Evolutionary conservation across 148 eudicot species (phyloP).

Genomic region (Silene latifolia): DNA sequence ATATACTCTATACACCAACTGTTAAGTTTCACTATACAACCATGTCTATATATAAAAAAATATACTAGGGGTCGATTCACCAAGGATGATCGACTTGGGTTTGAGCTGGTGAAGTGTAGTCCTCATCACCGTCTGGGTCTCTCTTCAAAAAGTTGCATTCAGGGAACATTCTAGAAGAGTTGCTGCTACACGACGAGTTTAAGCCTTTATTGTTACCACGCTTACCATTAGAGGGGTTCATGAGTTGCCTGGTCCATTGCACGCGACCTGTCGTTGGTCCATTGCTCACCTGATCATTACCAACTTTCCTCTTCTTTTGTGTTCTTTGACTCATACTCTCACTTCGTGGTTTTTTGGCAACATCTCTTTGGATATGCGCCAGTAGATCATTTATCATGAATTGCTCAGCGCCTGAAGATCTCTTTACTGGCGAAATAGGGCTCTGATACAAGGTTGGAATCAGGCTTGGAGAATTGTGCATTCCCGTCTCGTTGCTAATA

Average conservation of each 20-base stretch:
- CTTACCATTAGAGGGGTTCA: not conserved
- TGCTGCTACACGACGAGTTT: slow-evolving; percentile 25
- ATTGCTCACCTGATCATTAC: not conserved
- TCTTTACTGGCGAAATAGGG: not conserved
- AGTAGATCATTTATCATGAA: slow-evolving; percentile 14
- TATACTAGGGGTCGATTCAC: not conserved
- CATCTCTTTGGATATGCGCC: not conserved
- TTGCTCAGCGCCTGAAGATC: not conserved
- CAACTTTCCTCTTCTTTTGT: not conserved
- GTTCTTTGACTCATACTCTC: not conserved
- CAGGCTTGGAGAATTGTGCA: not conserved
- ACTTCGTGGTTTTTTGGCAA: not conserved
- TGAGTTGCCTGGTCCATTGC: not conserved
- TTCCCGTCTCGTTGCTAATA: not conserved
- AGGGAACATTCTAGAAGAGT: slow-evolving; percentile 11
- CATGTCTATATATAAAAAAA: too few species aligned
- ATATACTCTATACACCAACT: too few species aligned
- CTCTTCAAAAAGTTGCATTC: not conserved
- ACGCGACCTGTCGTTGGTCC: not conserved
- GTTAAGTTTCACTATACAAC: too few species aligned
- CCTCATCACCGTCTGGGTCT: slow-evolving; percentile 17
- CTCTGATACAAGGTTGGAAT: not conserved
- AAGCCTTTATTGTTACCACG: slow-evolving; percentile 13
- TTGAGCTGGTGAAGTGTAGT: slow-evolving; percentile 13
- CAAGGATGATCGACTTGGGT: not conserved